phyloP scores from a whole-genome alignment of 1,284 basidiomycete species.

The Quambalaria eucalypti region DNA sequence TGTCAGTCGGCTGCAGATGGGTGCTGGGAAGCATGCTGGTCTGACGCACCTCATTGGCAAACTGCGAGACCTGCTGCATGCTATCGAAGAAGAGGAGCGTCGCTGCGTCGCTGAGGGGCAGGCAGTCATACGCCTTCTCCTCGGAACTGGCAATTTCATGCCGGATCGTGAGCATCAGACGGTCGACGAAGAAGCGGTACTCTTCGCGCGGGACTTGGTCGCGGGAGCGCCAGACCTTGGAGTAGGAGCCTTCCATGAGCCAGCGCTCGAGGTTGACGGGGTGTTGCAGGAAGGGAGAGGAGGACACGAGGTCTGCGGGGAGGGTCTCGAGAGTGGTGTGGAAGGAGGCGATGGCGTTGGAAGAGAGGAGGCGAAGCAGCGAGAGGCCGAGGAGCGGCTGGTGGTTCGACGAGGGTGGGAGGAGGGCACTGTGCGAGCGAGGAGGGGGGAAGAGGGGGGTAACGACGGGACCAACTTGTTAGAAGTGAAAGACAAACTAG shows the following conservation, averaged over 20 bases:
- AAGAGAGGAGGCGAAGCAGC: slow-evolving; percentile 84
- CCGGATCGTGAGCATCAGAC: slow-evolving; percentile 82
- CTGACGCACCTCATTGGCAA: slow-evolving; percentile 58
- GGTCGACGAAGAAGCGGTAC: slow-evolving; percentile 81
- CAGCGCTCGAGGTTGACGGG: slow-evolving; percentile 63
- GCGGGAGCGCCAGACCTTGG: slow-evolving; percentile 91
- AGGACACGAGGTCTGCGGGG: slow-evolving; percentile 26
- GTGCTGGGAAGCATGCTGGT: not conserved
- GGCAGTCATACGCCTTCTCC: slow-evolving; percentile 75
- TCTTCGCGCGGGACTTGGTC: slow-evolving; percentile 65
- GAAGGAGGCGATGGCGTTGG: slow-evolving; percentile 94
- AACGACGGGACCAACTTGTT: too few relatives aligned
- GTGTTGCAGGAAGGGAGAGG: slow-evolving; percentile 35
- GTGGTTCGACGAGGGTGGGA: slow-evolving; percentile 75
- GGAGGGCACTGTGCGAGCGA: slow-evolving; percentile 53
- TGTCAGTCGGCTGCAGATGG: not conserved
- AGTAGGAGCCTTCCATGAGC: slow-evolving; percentile 98
- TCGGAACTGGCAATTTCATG: slow-evolving; percentile 90
- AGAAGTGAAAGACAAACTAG: too few relatives aligned
- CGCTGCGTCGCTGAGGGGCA: slow-evolving; percentile 77
- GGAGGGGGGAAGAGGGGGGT: not conserved
- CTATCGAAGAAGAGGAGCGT: slow-evolving; percentile 78
- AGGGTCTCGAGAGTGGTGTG: slow-evolving; percentile 98
- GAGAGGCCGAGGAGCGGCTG: slow-evolving; percentile 83
- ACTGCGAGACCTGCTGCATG: slow-evolving; percentile 64